phyloP scores from a whole-genome alignment of 2,329 filamentous ascomycete species.

The Talaromyces funiculosus region DNA sequence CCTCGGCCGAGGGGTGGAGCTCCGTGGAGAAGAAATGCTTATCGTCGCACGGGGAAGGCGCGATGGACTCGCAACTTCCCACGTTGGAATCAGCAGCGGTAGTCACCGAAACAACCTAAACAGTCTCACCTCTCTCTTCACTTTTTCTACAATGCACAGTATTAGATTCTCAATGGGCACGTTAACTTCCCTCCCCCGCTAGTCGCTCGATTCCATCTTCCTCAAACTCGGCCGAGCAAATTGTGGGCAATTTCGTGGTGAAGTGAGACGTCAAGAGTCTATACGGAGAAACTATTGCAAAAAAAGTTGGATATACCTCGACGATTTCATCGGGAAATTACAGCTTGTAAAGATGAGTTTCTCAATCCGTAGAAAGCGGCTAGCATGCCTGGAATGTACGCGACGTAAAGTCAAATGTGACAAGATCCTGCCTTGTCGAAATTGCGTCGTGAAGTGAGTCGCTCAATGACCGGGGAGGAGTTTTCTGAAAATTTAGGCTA shows the following conservation, averaged over 20 bases:
- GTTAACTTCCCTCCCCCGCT: neutral
- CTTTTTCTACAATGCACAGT: no score
- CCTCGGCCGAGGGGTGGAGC: no score
- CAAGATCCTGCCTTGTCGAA: constrained; percentile 9
- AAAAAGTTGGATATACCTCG: neutral
- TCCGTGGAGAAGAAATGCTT: no score
- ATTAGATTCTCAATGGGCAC: neutral
- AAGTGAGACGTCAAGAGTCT: no score
- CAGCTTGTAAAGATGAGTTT: neutral
- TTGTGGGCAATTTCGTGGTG: no score
- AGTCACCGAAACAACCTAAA: neutral
- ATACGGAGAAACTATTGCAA: no score
- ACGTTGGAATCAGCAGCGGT: neutral
- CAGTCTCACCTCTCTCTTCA: neutral
- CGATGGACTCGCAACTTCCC: neutral
- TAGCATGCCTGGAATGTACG: constrained; percentile 8
- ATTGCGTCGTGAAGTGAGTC: constrained; percentile 10
- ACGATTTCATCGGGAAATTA: neutral
- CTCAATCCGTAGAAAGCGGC: constrained; percentile 7
- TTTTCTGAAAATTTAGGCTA: neutral
- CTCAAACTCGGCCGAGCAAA: neutral
- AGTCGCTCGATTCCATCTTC: neutral
- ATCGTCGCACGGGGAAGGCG: no score
- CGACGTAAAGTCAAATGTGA: constrained; percentile 11
- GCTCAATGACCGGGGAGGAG: neutral